Base-by-base conservation (phyloP, 805 yeast species). In the Saccharomycopsis capsularis region DNA sequence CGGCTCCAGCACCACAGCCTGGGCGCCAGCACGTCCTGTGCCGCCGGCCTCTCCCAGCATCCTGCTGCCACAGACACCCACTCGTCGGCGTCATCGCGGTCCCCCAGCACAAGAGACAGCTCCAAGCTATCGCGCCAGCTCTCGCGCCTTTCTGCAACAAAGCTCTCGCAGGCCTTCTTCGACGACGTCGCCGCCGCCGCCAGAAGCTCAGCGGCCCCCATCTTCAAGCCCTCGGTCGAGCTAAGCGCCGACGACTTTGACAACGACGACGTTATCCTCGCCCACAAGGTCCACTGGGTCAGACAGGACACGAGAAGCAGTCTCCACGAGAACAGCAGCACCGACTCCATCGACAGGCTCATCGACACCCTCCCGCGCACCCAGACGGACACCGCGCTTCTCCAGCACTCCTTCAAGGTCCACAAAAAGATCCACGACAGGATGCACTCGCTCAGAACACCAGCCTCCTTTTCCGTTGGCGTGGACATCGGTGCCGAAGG, bases 371-470 rank as follows among this genome's bases (percentile, higher is more conserved):
- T 29, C 32, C 44, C 44, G 9, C 18, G 23, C 21, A 18, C 19
- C 7, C 19, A 41, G 9, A 27, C 44, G 7, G 23, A 41, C 19
- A 41, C 44, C 44, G 44, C 44, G 6, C 15, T 25, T 7, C 23
- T 41, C 18, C 44, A 41, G 18, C 11, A 23, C 23, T 23, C 16
- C 21, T 23, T 9, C 15, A 41, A 13, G 18, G n/a, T 22, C 13
- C 21, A 30, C 22, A 15, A 11, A 13, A 41, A 24, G 40, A 13
- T 41, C 21, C 18, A 9, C 5, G 27, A 19, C 32, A n/a, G n/a
- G n/a, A n/a, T n/a, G n/a, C 32, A 29, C 32, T 29, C 32, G 32
- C n/a, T n/a, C n/a, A n/a, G n/a, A n/a, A n/a, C n/a, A n/a, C n/a
- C n/a, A n/a, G n/a, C n/a, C n/a, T n/a, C n/a, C n/a, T n/a, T n/a